These are phyloP conservation scores for Pseudogymnoascus sp. DNA, from an alignment of 2,329 filamentous ascomycete species.

Conservation along the genomic window DNA sequence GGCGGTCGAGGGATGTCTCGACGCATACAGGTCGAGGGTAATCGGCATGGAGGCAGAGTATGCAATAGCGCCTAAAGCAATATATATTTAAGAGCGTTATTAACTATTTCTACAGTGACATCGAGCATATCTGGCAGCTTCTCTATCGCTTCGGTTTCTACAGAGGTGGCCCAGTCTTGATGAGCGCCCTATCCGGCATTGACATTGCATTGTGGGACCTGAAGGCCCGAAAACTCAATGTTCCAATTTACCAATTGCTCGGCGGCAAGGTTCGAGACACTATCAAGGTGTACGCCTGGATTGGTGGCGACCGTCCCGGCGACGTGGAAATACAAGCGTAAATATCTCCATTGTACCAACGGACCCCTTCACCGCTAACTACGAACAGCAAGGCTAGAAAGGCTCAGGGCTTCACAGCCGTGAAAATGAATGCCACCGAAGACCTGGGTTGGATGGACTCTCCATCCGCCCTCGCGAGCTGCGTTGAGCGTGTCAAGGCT, in stretches of 20 bases:
- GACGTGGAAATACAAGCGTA: conserved; percentile 58
- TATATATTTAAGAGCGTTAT: background rate
- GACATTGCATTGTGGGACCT: conserved; percentile 77
- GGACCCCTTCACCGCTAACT: conserved; percentile 9
- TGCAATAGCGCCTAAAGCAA: conserved; percentile 15
- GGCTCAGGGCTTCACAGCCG: conserved; percentile 53
- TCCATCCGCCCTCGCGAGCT: conserved; percentile 51
- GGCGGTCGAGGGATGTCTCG: conserved; percentile 64
- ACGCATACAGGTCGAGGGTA: conserved; percentile 55
- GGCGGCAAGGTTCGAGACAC: conserved; percentile 66
- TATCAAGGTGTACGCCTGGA: conserved; percentile 68
- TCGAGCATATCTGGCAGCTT: conserved; percentile 73
- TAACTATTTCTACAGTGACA: conserved; percentile 43
- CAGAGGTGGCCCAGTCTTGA: conserved; percentile 68
- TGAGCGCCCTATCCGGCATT: conserved; percentile 68
- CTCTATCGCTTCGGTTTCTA: conserved; percentile 67
- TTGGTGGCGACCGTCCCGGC: conserved; percentile 61
- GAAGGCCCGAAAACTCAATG: conserved; percentile 54
- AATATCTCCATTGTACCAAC: conserved; percentile 18
- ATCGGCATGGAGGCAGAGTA: conserved; percentile 63
- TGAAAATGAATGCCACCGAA: conserved; percentile 76
- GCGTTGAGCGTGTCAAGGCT: conserved; percentile 56
- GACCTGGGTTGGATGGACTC: conserved; percentile 71
- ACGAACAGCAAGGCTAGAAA: conserved; percentile 42
- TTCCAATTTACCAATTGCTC: conserved; percentile 65